These are phyloP conservation scores for Fulvia fulva DNA, from an alignment of 2,329 filamentous ascomycete species.

Conservation along the genomic window DNA sequence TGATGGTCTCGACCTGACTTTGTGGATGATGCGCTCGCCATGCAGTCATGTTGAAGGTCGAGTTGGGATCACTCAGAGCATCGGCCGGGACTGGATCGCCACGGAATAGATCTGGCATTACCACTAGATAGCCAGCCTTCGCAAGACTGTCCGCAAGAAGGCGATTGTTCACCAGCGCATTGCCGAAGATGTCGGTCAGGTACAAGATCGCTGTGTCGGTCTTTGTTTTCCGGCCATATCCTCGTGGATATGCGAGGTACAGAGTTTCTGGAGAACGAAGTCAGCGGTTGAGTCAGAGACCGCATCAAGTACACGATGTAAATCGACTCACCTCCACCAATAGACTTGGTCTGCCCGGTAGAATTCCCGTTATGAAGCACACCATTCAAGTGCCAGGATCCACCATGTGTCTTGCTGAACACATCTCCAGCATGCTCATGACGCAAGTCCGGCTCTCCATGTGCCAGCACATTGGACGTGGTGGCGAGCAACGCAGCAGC, in stretches of 20 bases:
- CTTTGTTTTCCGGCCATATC: conserved; percentile 4
- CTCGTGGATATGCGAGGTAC: conserved; percentile 20
- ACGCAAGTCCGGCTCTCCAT: conserved; percentile 16
- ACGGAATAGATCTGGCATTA: conserved; percentile 35
- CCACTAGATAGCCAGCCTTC: conserved; percentile 30
- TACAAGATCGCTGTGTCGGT: conserved; percentile 29
- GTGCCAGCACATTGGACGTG: conserved; percentile 7
- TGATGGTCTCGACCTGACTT: conserved; percentile 44
- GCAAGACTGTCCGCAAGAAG: conserved; percentile 35
- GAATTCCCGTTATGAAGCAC: conserved; percentile 18
- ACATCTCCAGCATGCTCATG: conserved; percentile 22
- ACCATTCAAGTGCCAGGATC: conserved; percentile 11
- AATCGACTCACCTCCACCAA: conserved; percentile 14
- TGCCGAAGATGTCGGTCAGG: conserved; percentile 35
- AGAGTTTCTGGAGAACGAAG: conserved; percentile 16
- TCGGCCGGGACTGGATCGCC: conserved; percentile 31
- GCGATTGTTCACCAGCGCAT: conserved; percentile 32
- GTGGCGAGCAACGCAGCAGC: conserved; percentile 10
- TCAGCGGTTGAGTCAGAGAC: not conserved
- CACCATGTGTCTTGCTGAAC: conserved; percentile 10
- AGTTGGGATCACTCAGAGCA: conserved; percentile 27
- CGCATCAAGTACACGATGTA: not conserved
- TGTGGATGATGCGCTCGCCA: conserved; percentile 46
- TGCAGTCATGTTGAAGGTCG: conserved; percentile 38
- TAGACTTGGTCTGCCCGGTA: conserved; percentile 11